Evolutionary conservation across 345 rosid genomes (phyloP), one percentile per base, ranked within the genome.

Genomic region (Salix viminalis): DNA sequence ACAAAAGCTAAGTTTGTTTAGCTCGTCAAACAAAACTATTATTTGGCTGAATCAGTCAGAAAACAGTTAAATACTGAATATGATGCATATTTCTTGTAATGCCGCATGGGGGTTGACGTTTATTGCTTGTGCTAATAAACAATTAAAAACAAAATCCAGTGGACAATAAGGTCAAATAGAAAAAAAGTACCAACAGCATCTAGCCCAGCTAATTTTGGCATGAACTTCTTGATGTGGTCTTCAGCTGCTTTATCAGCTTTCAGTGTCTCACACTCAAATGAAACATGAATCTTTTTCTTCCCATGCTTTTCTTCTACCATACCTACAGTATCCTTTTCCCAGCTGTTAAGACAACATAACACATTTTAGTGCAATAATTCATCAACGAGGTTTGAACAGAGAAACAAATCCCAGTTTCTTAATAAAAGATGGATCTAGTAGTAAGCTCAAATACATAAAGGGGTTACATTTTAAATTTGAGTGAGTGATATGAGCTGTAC

Each of bases 161-260:
- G 69, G 19, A 5, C 16, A 9, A 6, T 2, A 28, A 16, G 34
- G 16, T 13, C 1, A 26, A 7, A 30, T 42, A 10, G 61, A 54
- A 15, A 30, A 81, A 13, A 36, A 81, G 13, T 89, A 96, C 98
- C 95, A 65, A 93, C 91, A 76, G 92, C 95, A 76, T 91, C 97
- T 61, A 88, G 86, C 32, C 98, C 98, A 14, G 86, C 83, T 87
- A 96, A 72, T 79, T 93, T 96, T 65, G 98, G 99, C 95, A 92
- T 91, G 84, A 85, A 96, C 83, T 84, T 86, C 79, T 77, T 85
- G 77, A 92, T 87, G 84, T 93, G 98, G 23, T 92, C 97, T 81
- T 91, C 98, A 16, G 99, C 99, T 74, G 91, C 96, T 72, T 91
- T 70, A 14, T 89, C 99, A 21, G 99, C 90, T 88, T 96, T 96